Evolutionary conservation across 2,329 filamentous ascomycete genomes (phyloP), one percentile per base, ranked within the genome.

Genomic region (Aspergillus terreus): DNA sequence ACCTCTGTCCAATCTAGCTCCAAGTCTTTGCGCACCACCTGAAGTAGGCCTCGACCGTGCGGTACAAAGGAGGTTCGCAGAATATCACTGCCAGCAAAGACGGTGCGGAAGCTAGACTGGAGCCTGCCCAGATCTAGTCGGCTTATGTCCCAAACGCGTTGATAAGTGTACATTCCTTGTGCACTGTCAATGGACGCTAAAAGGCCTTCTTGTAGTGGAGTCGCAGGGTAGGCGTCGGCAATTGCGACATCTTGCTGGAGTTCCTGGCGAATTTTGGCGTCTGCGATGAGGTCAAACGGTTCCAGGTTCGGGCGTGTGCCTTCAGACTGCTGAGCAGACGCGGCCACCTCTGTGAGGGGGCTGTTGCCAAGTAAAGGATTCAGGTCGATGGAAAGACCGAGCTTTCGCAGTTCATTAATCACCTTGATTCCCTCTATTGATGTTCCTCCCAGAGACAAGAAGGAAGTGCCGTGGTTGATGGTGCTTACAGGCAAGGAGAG

Each of bases 371-470:
- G 49, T 25, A 51, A 36, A 27, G 46, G 43, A 9, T 25, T 44
- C 44, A 51, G 38, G 17, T 51, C 49, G 14, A 51, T 33, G 25
- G 45, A 23, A 4, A 51, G 49, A 17, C 51, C 42, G 15, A 14
- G 51, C 27, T 35, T 27, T 21, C 38, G 42, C 12, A 53, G 30
- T 25, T 50, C 42, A 5, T 41, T 23, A 32, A 49, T 46, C 9
- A 32, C 51, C 9, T 40, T 30, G 32, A 53, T 53, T 4, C 46
- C 51, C 12, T 53, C 51, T 15, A 53, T 45, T 4, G 46, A 53
- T 10, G 51, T 53, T 15, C 51, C 51, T 10, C 51, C 51, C 19
- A 53, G 14, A 5, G 46, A 32, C 6, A 50, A 30, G 21, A 53
- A 41, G 6, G 51, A 53, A 10, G 49, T 46, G 1, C 15, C 27